Base-by-base conservation (phyloP, 768 basidiomycete species). In the Cubamyces lactineus region DNA sequence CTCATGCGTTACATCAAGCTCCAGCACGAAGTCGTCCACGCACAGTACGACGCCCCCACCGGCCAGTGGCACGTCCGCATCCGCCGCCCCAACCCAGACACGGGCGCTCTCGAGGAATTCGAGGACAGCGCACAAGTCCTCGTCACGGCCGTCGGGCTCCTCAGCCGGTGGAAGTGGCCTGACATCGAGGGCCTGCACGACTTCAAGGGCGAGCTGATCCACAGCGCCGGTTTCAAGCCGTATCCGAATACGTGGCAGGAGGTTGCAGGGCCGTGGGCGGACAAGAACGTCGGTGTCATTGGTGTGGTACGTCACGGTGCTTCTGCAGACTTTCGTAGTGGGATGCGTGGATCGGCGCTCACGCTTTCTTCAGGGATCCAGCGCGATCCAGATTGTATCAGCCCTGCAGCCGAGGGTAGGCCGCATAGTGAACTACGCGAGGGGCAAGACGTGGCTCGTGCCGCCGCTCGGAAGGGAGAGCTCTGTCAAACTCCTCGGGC, bases 141-240 rank as follows among this genome's bases (percentile, higher is more conserved):
- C 38, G 78, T 89, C 53, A 81, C 80, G 15, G 82, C 79, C n/a
- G 71, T 82, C 19, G 86, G 86, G 3, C 64, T 64, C 9, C 70
- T 87, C 48, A 85, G 82, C 51, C 73, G 83, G 5, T 88, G 86
- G 86, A 76, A 79, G 26, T 89, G 86, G 88, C 89, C 88, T 2
- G 80, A 86, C 47, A 87, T 89, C 46, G 70, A 76, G 13, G 87
- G 86, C 3, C 70, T 88, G 28, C 72, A 83, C 15, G 75, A 71
- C 11, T 90, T 86, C 72, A 74, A 80, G 62, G 89, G 88, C 4
- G 77, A 74, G 52, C 70, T 88, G 15, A 72, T 86, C 1, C 89
- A 91, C 66, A 85, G 84, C n/a, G 88, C 87, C 0, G 69, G 80
- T 1, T 88, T 87, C 84, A 79, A 83, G 15, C 74, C 75, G 28